Conservation (phyloP, 148 eudicot species). For the Vaccinium myrtillus region DNA sequence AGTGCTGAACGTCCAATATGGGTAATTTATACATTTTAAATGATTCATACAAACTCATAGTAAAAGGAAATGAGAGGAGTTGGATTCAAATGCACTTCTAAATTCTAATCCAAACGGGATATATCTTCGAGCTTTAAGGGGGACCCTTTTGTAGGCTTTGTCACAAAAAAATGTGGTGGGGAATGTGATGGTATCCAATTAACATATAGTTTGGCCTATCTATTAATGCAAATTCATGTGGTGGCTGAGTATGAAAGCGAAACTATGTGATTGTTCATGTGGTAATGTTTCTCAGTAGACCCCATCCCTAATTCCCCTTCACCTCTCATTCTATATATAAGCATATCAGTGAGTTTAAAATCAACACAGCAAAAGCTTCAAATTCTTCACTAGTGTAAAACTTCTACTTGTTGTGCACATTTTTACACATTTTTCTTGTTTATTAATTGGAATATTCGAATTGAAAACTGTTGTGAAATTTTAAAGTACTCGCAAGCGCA, state of each 20-base stretch:
- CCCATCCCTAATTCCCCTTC: not conserved
- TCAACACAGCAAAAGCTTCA: not conserved
- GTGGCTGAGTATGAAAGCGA: not conserved
- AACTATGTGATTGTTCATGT: conserved; percentile 12
- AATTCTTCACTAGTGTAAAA: not conserved
- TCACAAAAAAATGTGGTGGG: not conserved
- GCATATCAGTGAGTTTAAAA: not conserved
- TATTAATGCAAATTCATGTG: not conserved
- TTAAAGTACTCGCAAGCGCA: too few species aligned
- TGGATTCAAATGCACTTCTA: too few species aligned
- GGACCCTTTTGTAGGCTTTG: too few species aligned
- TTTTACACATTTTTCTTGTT: not conserved
- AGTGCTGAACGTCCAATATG: too few species aligned
- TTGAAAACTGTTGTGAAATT: too few species aligned
- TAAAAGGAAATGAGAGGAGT: too few species aligned
- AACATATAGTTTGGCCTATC: not conserved
- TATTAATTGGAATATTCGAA: not conserved
- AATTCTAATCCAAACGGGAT: too few species aligned
- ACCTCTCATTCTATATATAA: conserved; percentile 9
- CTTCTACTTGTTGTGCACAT: not conserved
- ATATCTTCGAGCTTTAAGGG: too few species aligned
- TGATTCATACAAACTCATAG: too few species aligned
- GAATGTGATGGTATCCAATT: not conserved
- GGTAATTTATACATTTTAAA: too few species aligned
- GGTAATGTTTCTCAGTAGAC: not conserved